A percentile compares a stretch with the other conserved stretches of the same genome.
Conservation (phyloP, 2,329 filamentous ascomycete species). For the Ophiosphaerella narmari region DNA sequence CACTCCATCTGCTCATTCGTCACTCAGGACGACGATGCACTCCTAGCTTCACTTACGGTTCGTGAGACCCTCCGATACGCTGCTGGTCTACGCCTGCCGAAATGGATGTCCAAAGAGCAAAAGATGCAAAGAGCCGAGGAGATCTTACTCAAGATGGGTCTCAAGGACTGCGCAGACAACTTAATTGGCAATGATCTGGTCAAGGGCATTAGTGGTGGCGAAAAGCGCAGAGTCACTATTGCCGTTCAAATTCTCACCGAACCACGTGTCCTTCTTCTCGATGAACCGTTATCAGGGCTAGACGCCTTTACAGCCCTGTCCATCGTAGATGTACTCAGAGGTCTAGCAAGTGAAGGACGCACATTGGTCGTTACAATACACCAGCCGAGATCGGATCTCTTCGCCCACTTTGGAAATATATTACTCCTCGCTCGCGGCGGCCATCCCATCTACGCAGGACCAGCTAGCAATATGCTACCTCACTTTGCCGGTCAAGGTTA, state of each 20-base stretch:
- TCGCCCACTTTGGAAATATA: slow-evolving; percentile 72
- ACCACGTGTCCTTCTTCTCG: slow-evolving; percentile 71
- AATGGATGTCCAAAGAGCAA: slow-evolving; percentile 70
- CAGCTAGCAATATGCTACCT: slow-evolving; percentile 65
- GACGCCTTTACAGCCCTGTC: slow-evolving; percentile 79
- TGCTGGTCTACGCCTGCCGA: slow-evolving; percentile 71
- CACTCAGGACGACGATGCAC: slow-evolving; percentile 76
- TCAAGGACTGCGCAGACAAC: slow-evolving; percentile 79
- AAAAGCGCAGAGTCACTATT: slow-evolving; percentile 78
- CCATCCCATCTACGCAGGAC: slow-evolving; percentile 68
- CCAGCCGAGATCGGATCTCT: slow-evolving; percentile 74
- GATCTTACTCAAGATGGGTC: slow-evolving; percentile 72
- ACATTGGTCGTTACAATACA: slow-evolving; percentile 79
- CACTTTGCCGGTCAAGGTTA: slow-evolving; percentile 67
- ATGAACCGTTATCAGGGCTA: slow-evolving; percentile 76
- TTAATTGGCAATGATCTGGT: slow-evolving; percentile 72
- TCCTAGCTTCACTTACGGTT: slow-evolving; percentile 75
- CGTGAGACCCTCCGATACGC: slow-evolving; percentile 71
- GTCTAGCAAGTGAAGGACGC: slow-evolving; percentile 72
- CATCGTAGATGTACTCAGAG: slow-evolving; percentile 70
- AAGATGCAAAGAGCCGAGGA: slow-evolving; percentile 72
- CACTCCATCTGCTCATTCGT: slow-evolving; percentile 76
- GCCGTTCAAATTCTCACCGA: slow-evolving; percentile 78
- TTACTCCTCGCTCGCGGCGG: slow-evolving; percentile 73
- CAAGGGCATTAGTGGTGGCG: slow-evolving; percentile 79